Evolutionary conservation across 805 yeast species (phyloP).

Genomic region (Debaryomyces tyrocola): DNA sequence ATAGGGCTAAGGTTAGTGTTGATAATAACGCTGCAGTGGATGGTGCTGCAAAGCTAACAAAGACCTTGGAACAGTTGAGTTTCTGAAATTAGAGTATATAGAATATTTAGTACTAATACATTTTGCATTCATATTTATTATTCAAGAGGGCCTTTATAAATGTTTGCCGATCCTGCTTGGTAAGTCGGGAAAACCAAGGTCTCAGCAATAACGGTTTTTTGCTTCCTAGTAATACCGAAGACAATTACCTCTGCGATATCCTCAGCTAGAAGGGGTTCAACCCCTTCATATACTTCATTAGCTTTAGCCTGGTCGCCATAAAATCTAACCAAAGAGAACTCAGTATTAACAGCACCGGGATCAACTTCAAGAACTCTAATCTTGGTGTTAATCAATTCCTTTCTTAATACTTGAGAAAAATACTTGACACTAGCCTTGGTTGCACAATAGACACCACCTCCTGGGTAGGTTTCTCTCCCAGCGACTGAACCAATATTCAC

Average conservation of each 20-base stretch:
- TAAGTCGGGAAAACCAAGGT: conserved; percentile 38
- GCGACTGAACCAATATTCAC: conserved; percentile 40
- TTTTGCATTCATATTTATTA: conserved; percentile 2
- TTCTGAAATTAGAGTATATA: conserved; percentile 40
- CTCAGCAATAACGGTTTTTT: conserved; percentile 39
- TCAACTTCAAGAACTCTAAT: conserved; percentile 40
- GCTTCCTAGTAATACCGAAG: conserved; percentile 33
- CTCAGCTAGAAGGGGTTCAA: conserved; percentile 32
- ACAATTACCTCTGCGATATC: conserved; percentile 42
- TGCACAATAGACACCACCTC: conserved; percentile 41
- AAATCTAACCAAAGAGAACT: conserved; percentile 36
- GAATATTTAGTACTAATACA: neutral
- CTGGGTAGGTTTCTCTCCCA: conserved; percentile 39
- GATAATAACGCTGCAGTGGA: conserved; percentile 52
- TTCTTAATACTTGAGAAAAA: conserved; percentile 34
- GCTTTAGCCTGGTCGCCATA: conserved; percentile 33
- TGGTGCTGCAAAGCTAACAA: conserved; percentile 64
- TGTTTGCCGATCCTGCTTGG: conserved; percentile 33
- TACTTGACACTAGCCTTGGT: conserved; percentile 37
- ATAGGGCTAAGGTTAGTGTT: conserved; percentile 63
- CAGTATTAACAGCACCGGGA: conserved; percentile 43
- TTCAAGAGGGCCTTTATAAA: conserved; percentile 15
- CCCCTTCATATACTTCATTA: conserved; percentile 33
- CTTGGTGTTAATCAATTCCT: conserved; percentile 34
- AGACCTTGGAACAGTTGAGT: conserved; percentile 61